Evolutionary conservation across 2,329 filamentous ascomycete species (phyloP).

Genomic region (Bipolaris bicolor): DNA sequence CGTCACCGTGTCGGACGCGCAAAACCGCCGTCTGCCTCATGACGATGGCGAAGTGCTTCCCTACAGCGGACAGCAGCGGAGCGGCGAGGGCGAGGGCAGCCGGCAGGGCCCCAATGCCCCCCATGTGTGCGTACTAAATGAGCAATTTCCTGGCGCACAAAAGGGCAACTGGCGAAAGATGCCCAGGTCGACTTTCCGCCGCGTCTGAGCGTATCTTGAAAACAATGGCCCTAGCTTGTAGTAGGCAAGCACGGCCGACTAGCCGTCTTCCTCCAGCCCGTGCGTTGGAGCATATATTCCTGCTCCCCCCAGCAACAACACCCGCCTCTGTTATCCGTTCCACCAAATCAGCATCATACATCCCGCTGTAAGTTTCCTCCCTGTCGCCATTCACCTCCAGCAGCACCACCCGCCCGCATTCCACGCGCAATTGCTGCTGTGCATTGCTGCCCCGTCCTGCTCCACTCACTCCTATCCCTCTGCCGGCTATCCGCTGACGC

Average conservation of each 20-base stretch:
- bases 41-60: slow-evolving; percentile 6
- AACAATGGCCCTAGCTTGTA: slow-evolving; percentile 23
- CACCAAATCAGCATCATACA: slow-evolving; percentile 21
- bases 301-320: slow-evolving; percentile 23
- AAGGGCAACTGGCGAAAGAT: slow-evolving; percentile 6
- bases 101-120: slow-evolving; percentile 10
- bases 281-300: slow-evolving; percentile 24
- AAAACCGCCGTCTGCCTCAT: background rate
- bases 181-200: slow-evolving; percentile 12
- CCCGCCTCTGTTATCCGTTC: slow-evolving; percentile 19
- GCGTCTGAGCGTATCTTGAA: slow-evolving; percentile 36
- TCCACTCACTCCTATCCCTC: slow-evolving; percentile 10
- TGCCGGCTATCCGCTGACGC: slow-evolving; percentile 35
- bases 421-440: slow-evolving; percentile 10
- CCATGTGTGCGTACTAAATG: slow-evolving; percentile 16
- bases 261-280: slow-evolving; percentile 23
- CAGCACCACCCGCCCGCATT: slow-evolving; percentile 14
- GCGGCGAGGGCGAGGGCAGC: background rate
- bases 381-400: background rate
- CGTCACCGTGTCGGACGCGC: background rate
- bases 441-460: slow-evolving; percentile 4
- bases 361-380: slow-evolving; percentile 22
- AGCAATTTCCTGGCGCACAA: slow-evolving; percentile 24
- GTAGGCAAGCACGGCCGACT: slow-evolving; percentile 18
- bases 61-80: background rate